Conservation (phyloP, 176 grass and related monocot genomes). For the Musa acuminata region DNA sequence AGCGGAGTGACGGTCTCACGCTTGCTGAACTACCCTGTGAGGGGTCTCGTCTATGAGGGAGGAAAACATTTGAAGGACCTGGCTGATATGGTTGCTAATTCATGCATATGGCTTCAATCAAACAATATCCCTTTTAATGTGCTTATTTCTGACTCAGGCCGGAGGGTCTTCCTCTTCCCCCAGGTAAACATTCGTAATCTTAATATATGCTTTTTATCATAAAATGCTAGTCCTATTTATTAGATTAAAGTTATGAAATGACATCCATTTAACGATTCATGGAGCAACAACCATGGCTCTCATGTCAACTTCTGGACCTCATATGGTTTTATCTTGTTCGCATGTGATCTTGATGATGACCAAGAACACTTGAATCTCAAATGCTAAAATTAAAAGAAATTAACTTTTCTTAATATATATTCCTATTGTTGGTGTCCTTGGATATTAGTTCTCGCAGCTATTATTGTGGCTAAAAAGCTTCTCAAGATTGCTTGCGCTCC, state of each 20-base stretch:
- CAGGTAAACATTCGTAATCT: conserved; percentile 38
- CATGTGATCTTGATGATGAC: not conserved
- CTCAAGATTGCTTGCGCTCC: not conserved
- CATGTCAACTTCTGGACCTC: not conserved
- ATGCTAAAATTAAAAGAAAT: not conserved
- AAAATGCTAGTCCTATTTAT: too few relatives aligned
- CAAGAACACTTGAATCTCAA: not conserved
- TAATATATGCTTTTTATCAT: too few relatives aligned
- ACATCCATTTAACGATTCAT: too few relatives aligned
- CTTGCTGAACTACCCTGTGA: conserved; percentile 80
- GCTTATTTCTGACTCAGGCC: conserved; percentile 70
- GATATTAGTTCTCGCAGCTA: not conserved
- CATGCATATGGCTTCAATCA: conserved; percentile 85
- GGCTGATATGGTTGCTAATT: conserved; percentile 56
- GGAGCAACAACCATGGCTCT: not conserved
- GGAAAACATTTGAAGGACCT: conserved; percentile 56
- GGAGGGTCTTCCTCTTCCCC: conserved; percentile 70
- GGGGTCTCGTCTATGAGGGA: conserved; percentile 75
- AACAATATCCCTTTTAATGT: conserved; percentile 93
- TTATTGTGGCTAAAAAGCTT: not conserved
- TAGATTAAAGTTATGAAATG: too few relatives aligned
- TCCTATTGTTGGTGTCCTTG: not conserved
- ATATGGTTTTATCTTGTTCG: not conserved
- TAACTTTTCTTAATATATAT: not conserved
- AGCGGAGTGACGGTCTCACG: conserved; percentile 58